phyloP scores from a whole-genome alignment of 768 basidiomycete genomes.

The Cantharellus anzutake region DNA sequence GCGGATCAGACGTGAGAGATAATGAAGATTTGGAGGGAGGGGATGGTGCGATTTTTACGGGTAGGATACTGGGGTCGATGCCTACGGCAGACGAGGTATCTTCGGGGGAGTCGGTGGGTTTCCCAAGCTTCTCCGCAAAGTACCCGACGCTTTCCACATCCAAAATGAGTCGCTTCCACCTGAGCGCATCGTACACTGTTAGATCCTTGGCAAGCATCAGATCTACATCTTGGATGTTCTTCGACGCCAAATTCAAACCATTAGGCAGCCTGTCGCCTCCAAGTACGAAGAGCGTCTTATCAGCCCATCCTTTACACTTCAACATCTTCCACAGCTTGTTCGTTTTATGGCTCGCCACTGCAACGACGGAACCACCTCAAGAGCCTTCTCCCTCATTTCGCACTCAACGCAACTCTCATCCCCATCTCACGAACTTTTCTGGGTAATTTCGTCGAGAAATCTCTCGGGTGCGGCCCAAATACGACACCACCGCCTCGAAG shows the following conservation, averaged over 20 bases:
- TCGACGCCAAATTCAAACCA: conserved; percentile 39
- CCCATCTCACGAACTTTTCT: conserved; percentile 87
- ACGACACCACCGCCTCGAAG: conserved; percentile 80
- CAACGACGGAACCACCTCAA: conserved; percentile 58
- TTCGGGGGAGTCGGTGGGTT: conserved; percentile 12
- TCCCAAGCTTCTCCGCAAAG: conserved; percentile 45
- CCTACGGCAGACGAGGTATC: neutral
- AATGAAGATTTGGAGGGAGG: too few species aligned
- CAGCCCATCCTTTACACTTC: conserved; percentile 34
- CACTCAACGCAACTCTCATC: conserved; percentile 74
- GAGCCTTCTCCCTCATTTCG: conserved; percentile 53
- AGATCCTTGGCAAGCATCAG: conserved; percentile 44
- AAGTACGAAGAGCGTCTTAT: conserved; percentile 59
- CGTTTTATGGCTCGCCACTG: conserved; percentile 59
- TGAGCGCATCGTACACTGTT: conserved; percentile 65
- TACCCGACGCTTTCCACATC: conserved; percentile 69
- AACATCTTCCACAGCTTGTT: conserved; percentile 43
- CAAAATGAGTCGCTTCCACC: conserved; percentile 64
- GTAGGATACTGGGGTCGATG: neutral
- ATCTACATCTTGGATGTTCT: conserved; percentile 54
- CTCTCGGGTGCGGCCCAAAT: conserved; percentile 78
- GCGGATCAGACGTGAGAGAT: too few species aligned
- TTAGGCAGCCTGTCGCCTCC: conserved; percentile 34
- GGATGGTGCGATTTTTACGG: too few species aligned
- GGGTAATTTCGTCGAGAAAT: conserved; percentile 84